Percentiles rank a stretch among this genome's conserved stretches.
Conservation (phyloP, 2,329 filamentous ascomycete genomes). For the Drechslerella coelobrocha region DNA sequence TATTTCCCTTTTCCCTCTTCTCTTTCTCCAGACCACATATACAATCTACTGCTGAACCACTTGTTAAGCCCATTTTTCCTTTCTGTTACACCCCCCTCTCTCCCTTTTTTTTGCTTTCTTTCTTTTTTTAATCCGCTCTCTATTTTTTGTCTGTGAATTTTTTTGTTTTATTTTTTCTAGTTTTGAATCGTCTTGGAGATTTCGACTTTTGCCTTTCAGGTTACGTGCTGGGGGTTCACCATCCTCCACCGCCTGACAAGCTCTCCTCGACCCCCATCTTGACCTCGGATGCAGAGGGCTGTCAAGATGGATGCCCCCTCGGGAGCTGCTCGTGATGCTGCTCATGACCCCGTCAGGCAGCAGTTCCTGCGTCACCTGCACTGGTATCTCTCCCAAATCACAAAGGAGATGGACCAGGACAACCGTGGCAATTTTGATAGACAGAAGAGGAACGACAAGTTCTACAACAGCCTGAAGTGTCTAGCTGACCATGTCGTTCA, state of each 20-base stretch:
- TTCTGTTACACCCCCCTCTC: slow-evolving; percentile 31
- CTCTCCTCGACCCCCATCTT: slow-evolving; percentile 30
- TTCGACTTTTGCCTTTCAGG: slow-evolving; percentile 46
- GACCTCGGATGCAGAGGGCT: slow-evolving; percentile 26
- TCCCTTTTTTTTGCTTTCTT: slow-evolving; percentile 6
- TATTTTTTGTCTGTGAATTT: slow-evolving; percentile 19
- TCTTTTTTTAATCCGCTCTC: slow-evolving; percentile 29
- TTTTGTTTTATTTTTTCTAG: slow-evolving; percentile 14
- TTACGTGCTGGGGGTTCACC: slow-evolving; percentile 45
- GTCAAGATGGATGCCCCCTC: slow-evolving; percentile 45
- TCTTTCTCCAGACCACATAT: slow-evolving; percentile 38
- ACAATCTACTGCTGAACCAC: slow-evolving; percentile 37
- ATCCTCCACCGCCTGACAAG: slow-evolving; percentile 6
- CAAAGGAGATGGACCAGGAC: slow-evolving; percentile 30
- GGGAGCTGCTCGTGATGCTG: slow-evolving; percentile 34
- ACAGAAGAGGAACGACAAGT: slow-evolving; percentile 45
- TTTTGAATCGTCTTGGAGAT: slow-evolving; percentile 36
- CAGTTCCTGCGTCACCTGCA: slow-evolving; percentile 43
- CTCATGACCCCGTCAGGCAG: slow-evolving; percentile 46
- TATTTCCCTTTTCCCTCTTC: slow-evolving; percentile 31
- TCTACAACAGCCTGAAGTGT: slow-evolving; percentile 35
- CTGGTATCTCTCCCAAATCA: slow-evolving; percentile 42
- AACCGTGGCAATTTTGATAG: slow-evolving; percentile 35
- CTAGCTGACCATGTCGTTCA: slow-evolving; percentile 44
- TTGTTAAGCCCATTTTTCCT: slow-evolving; percentile 43